Evolutionary conservation across 73 alveolate genomes (phyloP).

Genomic region (Durusdinium trenchii): DNA sequence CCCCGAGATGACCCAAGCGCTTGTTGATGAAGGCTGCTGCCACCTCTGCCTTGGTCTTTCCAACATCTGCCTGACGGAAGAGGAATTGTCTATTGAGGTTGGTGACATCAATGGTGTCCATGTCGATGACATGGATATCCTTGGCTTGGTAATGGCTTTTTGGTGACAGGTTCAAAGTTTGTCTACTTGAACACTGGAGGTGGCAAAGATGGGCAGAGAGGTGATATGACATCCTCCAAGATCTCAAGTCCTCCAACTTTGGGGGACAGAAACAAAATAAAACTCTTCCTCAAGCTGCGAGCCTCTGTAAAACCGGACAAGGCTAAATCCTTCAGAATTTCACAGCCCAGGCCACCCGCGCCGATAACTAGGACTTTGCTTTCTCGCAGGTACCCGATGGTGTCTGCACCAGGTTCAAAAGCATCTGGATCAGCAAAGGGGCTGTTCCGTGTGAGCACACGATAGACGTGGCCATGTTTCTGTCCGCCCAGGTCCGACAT

Average conservation of each 20-base stretch:
- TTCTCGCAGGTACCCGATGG: slow-evolving; percentile 52
- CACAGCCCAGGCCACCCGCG: slow-evolving; percentile 99
- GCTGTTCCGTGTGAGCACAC: slow-evolving; percentile 49
- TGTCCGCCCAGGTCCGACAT: slow-evolving; percentile 32
- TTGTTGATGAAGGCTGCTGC: slow-evolving; percentile 99
- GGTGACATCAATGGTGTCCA: slow-evolving; percentile 99
- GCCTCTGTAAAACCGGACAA: slow-evolving; percentile 97
- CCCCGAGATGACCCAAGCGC: slow-evolving; percentile 97
- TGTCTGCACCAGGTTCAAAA: slow-evolving; percentile 74
- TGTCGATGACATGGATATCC: slow-evolving; percentile 99
- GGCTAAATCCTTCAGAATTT: slow-evolving; percentile 99
- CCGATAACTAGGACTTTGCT: slow-evolving; percentile 97
- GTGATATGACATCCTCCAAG: slow-evolving; percentile 98
- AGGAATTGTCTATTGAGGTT: slow-evolving; percentile 99
- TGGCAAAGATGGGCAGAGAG: no score
- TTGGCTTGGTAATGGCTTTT: background rate
- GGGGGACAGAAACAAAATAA: slow-evolving; percentile 99
- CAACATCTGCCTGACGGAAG: slow-evolving; percentile 99
- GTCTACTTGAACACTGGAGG: no score
- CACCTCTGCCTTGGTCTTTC: slow-evolving; percentile 99
- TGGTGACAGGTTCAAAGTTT: no score
- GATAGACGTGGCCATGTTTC: slow-evolving; percentile 70
- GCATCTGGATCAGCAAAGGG: slow-evolving; percentile 89
- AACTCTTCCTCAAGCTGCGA: slow-evolving; percentile 99
- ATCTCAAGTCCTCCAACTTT: slow-evolving; percentile 93